A percentile compares a stretch with the other conserved stretches of the same genome.
Conservation (phyloP, 257 asterid genomes). For the Ocimum tenuiflorum region DNA sequence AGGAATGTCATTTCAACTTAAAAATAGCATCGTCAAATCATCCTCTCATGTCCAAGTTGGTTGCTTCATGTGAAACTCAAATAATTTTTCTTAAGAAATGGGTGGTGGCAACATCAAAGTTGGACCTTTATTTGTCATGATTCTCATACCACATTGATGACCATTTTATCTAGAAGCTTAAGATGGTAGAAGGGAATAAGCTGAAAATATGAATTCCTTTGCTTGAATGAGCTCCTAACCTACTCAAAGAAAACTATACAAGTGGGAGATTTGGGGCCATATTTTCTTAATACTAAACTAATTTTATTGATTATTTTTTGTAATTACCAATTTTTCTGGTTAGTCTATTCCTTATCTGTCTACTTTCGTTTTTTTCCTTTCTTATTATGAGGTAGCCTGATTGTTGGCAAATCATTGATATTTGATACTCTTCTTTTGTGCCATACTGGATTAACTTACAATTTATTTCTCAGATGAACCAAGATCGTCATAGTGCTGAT, state of each 20-base stretch:
- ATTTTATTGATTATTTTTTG: neutral
- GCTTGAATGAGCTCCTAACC: neutral
- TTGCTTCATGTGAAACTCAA: neutral
- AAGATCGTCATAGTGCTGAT: slow-evolving; percentile 20
- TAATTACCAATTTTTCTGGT: neutral
- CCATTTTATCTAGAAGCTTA: neutral
- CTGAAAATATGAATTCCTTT: too few species aligned
- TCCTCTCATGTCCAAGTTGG: neutral
- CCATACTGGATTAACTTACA: neutral
- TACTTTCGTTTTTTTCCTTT: neutral
- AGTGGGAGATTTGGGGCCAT: neutral
- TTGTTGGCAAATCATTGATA: neutral
- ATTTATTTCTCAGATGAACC: slow-evolving; percentile 47
- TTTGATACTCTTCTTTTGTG: neutral
- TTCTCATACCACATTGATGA: neutral
- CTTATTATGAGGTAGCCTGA: neutral
- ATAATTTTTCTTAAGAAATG: neutral
- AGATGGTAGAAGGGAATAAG: neutral
- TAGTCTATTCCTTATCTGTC: neutral
- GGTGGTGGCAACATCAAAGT: neutral
- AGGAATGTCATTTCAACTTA: neutral
- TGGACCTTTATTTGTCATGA: neutral
- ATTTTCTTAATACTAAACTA: neutral
- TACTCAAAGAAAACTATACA: neutral
- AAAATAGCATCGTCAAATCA: neutral